Percentiles rank a stretch among this genome's conserved stretches.
Evolutionary conservation across 176 grass and related monocot genomes (phyloP).

Genomic region (Neostapfia colusana): DNA sequence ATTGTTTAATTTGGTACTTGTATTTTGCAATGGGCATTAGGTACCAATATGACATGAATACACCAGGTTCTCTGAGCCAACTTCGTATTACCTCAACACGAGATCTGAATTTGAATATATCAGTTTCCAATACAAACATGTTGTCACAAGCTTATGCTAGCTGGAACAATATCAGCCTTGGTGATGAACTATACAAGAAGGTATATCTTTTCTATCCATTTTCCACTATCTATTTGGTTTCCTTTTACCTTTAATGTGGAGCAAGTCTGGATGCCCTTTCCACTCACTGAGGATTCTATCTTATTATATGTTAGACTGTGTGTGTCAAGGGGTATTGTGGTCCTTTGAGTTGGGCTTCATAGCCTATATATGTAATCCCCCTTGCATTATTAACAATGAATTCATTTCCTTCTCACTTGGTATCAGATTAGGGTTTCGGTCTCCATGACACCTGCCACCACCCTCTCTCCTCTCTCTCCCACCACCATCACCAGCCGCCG

Average conservation of each 20-base stretch:
- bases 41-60: slow-evolving; percentile 84
- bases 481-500: too few relatives aligned
- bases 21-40: slow-evolving; percentile 52
- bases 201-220: slow-evolving; percentile 36
- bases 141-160: slow-evolving; percentile 96
- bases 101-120: slow-evolving; percentile 84
- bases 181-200: slow-evolving; percentile 75
- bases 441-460: too few relatives aligned
- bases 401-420: too few relatives aligned
- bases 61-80: slow-evolving; percentile 70
- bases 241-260: background rate
- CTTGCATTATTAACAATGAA: too few relatives aligned
- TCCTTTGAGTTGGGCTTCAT: too few relatives aligned
- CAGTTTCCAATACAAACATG: slow-evolving; percentile 93
- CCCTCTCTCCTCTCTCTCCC: too few relatives aligned
- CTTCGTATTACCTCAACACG: slow-evolving; percentile 85
- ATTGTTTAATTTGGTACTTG: slow-evolving; percentile 26
- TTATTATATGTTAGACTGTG: too few relatives aligned
- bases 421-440: too few relatives aligned
- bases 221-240: background rate
- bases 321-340: too few relatives aligned
- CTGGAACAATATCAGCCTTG: slow-evolving; percentile 90
- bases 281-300: background rate
- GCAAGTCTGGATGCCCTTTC: background rate
- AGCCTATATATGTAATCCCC: too few relatives aligned